Conservation (phyloP, 306 rosid genomes). For the Senna tora region DNA sequence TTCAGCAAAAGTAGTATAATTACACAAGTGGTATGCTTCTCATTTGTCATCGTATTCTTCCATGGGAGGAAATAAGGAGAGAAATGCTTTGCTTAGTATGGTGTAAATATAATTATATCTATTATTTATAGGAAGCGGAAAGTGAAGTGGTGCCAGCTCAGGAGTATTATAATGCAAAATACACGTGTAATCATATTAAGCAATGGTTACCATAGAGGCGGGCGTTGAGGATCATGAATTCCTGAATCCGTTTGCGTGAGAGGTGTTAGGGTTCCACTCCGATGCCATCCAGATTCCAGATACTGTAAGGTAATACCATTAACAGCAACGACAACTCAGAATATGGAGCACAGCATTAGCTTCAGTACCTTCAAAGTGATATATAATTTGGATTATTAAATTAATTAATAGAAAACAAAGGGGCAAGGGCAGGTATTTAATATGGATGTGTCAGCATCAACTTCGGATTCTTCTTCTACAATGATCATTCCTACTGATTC, state of each 20-base stretch:
- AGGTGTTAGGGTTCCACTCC: background rate
- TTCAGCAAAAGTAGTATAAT: too few relatives aligned
- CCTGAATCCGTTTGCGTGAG: background rate
- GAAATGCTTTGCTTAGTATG: too few relatives aligned
- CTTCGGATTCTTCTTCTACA: background rate
- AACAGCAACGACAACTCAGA: background rate
- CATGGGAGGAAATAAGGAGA: too few relatives aligned
- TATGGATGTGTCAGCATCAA: conserved; percentile 1
- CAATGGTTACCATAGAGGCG: background rate
- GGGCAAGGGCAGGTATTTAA: background rate
- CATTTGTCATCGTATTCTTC: too few relatives aligned
- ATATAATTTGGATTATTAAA: background rate
- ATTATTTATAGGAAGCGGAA: too few relatives aligned
- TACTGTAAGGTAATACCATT: too few relatives aligned
- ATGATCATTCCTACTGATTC: conserved; percentile 43
- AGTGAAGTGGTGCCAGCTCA: background rate
- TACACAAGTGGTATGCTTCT: too few relatives aligned
- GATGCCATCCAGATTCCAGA: too few relatives aligned
- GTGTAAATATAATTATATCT: too few relatives aligned
- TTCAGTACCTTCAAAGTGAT: background rate
- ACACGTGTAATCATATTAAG: background rate
- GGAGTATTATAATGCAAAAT: too few relatives aligned
- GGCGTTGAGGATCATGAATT: background rate
- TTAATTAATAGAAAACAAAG: background rate
- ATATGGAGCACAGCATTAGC: background rate